Evolutionary conservation across 306 rosid genomes (phyloP), one percentile per base, ranked within the genome.

Genomic region (Quercus ilex): DNA sequence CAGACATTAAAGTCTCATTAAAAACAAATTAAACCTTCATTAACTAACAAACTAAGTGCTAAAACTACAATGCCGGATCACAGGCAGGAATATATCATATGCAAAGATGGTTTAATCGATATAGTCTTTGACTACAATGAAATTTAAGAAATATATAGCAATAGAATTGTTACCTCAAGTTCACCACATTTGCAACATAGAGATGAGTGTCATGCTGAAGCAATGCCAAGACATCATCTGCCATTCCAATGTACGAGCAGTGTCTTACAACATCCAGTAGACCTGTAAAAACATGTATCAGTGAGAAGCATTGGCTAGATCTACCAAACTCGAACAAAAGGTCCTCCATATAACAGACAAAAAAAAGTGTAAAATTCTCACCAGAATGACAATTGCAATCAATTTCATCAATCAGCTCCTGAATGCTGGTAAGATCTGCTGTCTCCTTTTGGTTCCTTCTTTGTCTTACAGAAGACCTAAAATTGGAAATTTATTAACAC

Each of bases 191-290:
- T 19, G 91, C 99, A 84, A 92, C 97, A 86, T 92, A 94, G 76
- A 94, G 97, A 85, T 81, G 92, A 67, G 97, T 94, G 69, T 91
- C 94, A 83, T 94, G 92, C 82, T 94, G 97, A 86, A 94, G 92
- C 93, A 94, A 78, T 10, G 92, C 99, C 41, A 92, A 90, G 76
- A 85, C 82, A 53, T 94, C 97, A 85, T 94, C 99, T 75, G 97
- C 92, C 97, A 94, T 94, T 84, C 99, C 99, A 81, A 94, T 81
- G 85, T 92, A 94, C 57, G 97, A 85, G 83, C 93, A 91, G 80
- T 92, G 89, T 82, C 91, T 83, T 60, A 92, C 93, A 79, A 89
- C 82, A 81, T 94, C 94, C 82, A 92, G 86, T 84, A 92, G 83
- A 77, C 95, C 99, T 92, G 85, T 77, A 87, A 69, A 43, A 28